These are phyloP conservation scores for Nectriaceae sp. DNA, from an alignment of 2,329 filamentous ascomycete species.

Conservation along the genomic window DNA sequence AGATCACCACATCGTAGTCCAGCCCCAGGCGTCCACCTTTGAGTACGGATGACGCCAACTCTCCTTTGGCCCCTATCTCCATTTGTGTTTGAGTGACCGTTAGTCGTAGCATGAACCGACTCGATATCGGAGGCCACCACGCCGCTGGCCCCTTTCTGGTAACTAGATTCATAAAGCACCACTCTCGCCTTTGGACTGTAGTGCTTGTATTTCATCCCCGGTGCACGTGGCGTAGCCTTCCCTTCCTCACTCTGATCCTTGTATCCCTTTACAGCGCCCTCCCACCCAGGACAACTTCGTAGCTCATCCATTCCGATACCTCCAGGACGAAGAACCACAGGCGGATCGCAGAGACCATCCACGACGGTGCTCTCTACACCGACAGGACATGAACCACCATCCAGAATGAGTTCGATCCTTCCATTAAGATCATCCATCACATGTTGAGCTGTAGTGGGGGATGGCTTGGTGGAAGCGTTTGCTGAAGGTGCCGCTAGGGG, in stretches of 20 bases:
- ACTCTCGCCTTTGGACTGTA: constrained; percentile 91
- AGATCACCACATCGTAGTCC: constrained; percentile 39
- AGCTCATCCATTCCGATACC: constrained; percentile 84
- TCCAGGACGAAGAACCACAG: constrained; percentile 81
- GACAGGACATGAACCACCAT: constrained; percentile 83
- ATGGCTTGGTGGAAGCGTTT: constrained; percentile 91
- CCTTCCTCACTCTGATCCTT: constrained; percentile 71
- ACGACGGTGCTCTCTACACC: constrained; percentile 98
- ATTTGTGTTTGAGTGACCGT: constrained; percentile 23
- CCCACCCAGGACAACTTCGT: constrained; percentile 76
- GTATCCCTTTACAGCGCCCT: constrained; percentile 75
- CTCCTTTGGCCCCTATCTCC: constrained; percentile 22
- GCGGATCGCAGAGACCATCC: constrained; percentile 81
- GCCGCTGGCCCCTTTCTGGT: constrained; percentile 36
- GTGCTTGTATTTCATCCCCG: constrained; percentile 99
- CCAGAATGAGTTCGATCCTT: constrained; percentile 82
- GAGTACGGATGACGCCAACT: constrained; percentile 59
- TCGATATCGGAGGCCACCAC: constrained; percentile 39
- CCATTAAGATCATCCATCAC: constrained; percentile 83
- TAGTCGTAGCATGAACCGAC: constrained; percentile 19
- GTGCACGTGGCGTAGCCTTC: constrained; percentile 71
- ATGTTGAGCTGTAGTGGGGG: constrained; percentile 86
- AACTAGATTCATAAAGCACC: constrained; percentile 71
- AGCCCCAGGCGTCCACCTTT: constrained; percentile 50
- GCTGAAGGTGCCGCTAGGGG: constrained; percentile 91